Evolutionary conservation across 2,329 filamentous ascomycete genomes (phyloP).

Genomic region (Epichloe glyceriae): DNA sequence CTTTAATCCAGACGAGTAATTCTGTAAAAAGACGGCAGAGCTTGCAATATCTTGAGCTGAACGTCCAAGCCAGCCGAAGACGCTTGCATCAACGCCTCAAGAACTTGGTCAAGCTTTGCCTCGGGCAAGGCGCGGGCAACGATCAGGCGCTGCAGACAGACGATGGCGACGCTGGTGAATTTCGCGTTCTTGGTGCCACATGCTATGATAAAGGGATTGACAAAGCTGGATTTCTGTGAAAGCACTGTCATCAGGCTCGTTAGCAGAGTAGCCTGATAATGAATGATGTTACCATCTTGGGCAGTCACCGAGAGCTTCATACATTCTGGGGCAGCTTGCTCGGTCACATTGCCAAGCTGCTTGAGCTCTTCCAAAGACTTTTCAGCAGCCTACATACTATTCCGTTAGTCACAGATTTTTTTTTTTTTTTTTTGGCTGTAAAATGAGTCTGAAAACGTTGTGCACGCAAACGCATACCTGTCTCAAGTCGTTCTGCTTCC

Average conservation of each 20-base stretch:
- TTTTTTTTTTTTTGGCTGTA: not conserved
- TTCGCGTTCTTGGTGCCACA: conserved; percentile 84
- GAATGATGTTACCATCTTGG: conserved; percentile 3
- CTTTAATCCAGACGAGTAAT: conserved; percentile 71
- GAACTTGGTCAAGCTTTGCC: conserved; percentile 68
- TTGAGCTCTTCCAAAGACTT: conserved; percentile 87
- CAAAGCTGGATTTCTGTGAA: conserved; percentile 66
- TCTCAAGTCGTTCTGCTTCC: conserved; percentile 82
- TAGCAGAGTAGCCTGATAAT: conserved; percentile 6
- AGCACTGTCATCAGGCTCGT: conserved; percentile 51
- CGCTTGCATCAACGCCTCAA: conserved; percentile 79
- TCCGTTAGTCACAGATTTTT: not conserved
- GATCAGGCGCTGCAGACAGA: conserved; percentile 80
- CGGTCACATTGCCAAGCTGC: conserved; percentile 21
- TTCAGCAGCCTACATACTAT: conserved; percentile 60
- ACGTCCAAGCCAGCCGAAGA: conserved; percentile 73
- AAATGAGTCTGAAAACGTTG: not conserved
- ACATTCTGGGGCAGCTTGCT: conserved; percentile 27
- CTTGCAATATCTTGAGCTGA: conserved; percentile 90
- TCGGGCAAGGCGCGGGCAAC: conserved; percentile 68
- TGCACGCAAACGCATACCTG: conserved; percentile 36
- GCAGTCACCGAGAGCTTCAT: conserved; percentile 3
- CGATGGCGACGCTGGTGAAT: conserved; percentile 75
- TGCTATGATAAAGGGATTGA: conserved; percentile 87
- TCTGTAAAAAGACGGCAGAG: conserved; percentile 74